phyloP scores from a whole-genome alignment of 768 basidiomycete genomes.

The Paxillus rubicundulus region DNA sequence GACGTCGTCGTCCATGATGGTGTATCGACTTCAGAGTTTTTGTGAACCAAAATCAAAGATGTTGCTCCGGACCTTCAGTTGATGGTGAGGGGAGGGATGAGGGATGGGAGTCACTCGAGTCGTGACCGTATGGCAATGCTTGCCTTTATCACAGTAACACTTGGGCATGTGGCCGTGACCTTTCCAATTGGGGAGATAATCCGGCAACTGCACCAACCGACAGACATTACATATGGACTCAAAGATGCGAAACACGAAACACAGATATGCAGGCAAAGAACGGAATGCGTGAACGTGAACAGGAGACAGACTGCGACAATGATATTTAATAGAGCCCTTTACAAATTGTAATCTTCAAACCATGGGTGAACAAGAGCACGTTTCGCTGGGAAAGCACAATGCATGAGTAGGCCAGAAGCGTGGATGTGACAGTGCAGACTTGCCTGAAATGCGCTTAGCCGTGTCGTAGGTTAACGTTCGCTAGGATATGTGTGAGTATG shows the following conservation, averaged over 20 bases:
- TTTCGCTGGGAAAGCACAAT: constrained; percentile 43
- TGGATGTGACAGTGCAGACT: constrained; percentile 17
- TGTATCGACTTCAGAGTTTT: constrained; percentile 1
- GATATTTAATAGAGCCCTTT: constrained; percentile 9
- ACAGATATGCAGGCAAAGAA: constrained; percentile 2
- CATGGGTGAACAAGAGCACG: constrained; percentile 51
- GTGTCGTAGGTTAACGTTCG: constrained; percentile 83
- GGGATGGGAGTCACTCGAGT: constrained; percentile 20
- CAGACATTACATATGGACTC: neutral
- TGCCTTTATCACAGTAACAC: constrained; percentile 27
- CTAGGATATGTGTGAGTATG: constrained; percentile 31
- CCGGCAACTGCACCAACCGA: constrained; percentile 14
- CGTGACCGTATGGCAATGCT: constrained; percentile 33
- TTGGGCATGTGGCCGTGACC: constrained; percentile 14
- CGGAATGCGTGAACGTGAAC: neutral
- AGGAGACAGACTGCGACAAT: neutral
- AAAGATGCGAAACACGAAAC: constrained; percentile 4
- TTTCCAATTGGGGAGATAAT: constrained; percentile 24
- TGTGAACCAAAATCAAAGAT: constrained; percentile 6
- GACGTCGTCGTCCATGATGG: constrained; percentile 56
- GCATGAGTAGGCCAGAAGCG: neutral
- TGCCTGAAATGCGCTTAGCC: constrained; percentile 89
- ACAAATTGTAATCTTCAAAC: constrained; percentile 47
- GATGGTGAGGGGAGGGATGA: constrained; percentile 16
- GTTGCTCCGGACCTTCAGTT: neutral